A percentile compares a stretch with the other conserved stretches of the same genome.
Evolutionary conservation across 2,329 filamentous ascomycete species (phyloP).

Genomic region (Beauveria australis): DNA sequence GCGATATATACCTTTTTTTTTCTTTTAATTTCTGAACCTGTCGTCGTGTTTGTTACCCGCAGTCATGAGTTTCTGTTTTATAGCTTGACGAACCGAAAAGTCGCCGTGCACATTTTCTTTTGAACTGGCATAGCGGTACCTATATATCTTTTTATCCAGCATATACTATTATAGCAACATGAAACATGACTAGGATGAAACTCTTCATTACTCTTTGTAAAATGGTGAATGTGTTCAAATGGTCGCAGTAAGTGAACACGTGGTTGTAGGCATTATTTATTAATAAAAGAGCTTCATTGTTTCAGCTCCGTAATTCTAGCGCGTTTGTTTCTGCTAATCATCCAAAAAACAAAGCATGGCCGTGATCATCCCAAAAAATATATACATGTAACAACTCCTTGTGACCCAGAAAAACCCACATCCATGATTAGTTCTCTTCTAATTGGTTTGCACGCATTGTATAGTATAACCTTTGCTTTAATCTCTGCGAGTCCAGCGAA

Average conservation of each 20-base stretch:
- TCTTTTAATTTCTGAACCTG: not conserved
- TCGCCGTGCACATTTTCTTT: not conserved
- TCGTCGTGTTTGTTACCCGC: not conserved
- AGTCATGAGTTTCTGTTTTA: not conserved
- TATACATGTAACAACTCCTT: not conserved
- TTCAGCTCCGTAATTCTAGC: not conserved
- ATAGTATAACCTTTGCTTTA: constrained; percentile 16
- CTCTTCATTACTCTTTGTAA: not conserved
- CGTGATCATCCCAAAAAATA: not conserved
- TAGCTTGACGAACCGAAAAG: not conserved
- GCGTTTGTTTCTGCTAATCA: not conserved
- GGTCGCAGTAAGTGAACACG: not conserved
- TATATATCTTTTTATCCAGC: not conserved
- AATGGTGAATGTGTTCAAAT: not conserved
- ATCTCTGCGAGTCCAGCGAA: constrained; percentile 67
- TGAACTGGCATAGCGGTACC: not conserved
- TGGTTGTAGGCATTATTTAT: not conserved
- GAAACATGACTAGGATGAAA: not conserved
- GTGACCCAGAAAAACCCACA: not conserved
- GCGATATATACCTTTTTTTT: not conserved
- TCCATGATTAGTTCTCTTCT: not conserved
- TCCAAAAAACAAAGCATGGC: not conserved
- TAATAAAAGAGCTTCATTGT: not conserved
- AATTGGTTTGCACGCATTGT: not conserved
- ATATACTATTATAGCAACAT: constrained; percentile 3